Percentiles rank a stretch among this genome's conserved stretches.
These are phyloP conservation scores for Podospora australis DNA, from an alignment of 495 filamentous ascomycete species.

Conservation along the genomic window DNA sequence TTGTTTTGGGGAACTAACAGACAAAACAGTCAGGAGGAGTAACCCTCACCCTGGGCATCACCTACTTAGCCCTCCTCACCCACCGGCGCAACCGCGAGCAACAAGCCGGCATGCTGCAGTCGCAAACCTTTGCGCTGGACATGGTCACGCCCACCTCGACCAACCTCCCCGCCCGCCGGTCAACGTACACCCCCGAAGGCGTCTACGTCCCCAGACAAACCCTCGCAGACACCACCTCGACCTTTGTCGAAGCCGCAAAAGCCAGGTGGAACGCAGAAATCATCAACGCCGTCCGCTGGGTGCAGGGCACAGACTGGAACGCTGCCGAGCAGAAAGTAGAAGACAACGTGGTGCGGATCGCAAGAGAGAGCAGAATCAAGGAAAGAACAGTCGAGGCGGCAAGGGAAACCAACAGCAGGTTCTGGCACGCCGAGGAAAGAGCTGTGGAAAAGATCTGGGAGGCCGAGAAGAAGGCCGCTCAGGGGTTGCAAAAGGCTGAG, in stretches of 20 bases:
- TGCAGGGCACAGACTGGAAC: conserved; percentile 57
- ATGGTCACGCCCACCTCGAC: conserved; percentile 44
- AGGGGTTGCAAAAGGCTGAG: conserved; percentile 5
- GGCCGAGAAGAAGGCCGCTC: conserved; percentile 1
- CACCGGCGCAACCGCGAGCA: conserved; percentile 65
- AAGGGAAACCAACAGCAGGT: conserved; percentile 21
- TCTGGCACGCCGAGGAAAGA: conserved; percentile 26
- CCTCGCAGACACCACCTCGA: conserved; percentile 32
- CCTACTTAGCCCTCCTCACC: conserved; percentile 72
- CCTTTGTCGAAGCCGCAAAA: conserved; percentile 60
- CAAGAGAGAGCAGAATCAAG: conserved; percentile 8
- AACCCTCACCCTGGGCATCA: conserved; percentile 71
- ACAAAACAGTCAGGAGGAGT: conserved; percentile 69
- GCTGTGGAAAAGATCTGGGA: conserved; percentile 8
- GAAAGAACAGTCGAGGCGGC: conserved; percentile 16
- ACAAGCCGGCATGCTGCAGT: conserved; percentile 65
- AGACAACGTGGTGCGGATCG: conserved; percentile 27
- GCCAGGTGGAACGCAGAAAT: conserved; percentile 77
- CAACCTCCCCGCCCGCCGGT: conserved; percentile 25
- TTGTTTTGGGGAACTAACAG: too few species aligned
- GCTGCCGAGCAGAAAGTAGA: conserved; percentile 51
- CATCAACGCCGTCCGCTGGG: conserved; percentile 59
- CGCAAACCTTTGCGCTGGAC: conserved; percentile 58
- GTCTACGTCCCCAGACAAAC: conserved; percentile 16
- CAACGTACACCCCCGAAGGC: conserved; percentile 15